Evolutionary conservation across 805 yeast species (phyloP), one percentile per base, ranked within the genome.

Genomic region (Candida fluviatilis): DNA sequence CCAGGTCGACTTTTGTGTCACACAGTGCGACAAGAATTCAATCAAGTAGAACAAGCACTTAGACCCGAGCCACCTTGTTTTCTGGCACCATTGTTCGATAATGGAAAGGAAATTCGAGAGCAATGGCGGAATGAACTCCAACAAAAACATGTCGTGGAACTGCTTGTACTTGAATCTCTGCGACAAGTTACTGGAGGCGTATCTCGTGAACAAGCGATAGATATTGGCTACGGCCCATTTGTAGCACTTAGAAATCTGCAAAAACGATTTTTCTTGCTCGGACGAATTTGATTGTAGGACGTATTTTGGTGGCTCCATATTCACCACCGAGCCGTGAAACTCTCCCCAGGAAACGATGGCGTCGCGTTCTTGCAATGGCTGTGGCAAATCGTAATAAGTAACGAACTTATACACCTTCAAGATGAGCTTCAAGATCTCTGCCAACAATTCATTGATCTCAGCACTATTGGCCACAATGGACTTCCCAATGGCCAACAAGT

Each of bases 211-310:
- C 3, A 89, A 56, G 47, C 95, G 75, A 47, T 72, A 75, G 29
- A 90, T 56, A 56, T 86, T 88, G 17, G 87, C 88, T 52, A 80
- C 80, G 1, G 95, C 78, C 97, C 98, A 91, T 58, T 91, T 68
- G 47, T 64, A 60, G 40, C 68, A 62, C 43, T 93, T 64, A 75
- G 90, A 49, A 79, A 76, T 62, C 79, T 91, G 54, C 68, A 81
- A 83, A 83, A 84, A 35, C 78, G 60, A 49, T 46, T 55, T 60
- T 32, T 67, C 72, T 42, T 43, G 45, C 41, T 56, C 58, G 16
- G 75, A 73, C 5, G 68, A 69, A 34, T 77, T 80, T n/a, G 74
- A 50, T 14, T 69, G 66, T 43, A 70, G 42, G 2, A 78, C 76
- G 30, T 72, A 70, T 1, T 54, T 43, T 1, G 95, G 93, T 15